Conservation (phyloP, 2,329 filamentous ascomycete genomes). For the Huntiella decipiens region DNA sequence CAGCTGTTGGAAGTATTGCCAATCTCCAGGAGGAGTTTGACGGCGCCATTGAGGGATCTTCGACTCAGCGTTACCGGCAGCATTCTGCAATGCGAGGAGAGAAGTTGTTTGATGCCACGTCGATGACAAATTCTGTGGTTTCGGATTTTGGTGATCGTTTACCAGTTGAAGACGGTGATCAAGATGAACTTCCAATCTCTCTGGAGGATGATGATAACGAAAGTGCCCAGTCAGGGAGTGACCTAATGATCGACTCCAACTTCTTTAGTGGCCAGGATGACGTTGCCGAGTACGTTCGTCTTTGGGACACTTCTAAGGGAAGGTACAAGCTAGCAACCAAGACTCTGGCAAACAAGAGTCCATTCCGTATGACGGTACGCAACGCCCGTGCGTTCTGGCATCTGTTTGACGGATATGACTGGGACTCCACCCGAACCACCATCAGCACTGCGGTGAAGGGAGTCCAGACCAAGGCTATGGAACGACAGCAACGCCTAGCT, state of each 20-base stretch:
- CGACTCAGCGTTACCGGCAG: background rate
- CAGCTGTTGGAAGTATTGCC: slow-evolving; percentile 13
- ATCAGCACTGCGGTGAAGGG: slow-evolving; percentile 79
- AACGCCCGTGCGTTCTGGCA: slow-evolving; percentile 96
- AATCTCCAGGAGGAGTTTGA: slow-evolving; percentile 14
- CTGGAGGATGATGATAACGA: background rate
- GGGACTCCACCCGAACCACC: slow-evolving; percentile 67
- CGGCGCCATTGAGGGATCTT: background rate
- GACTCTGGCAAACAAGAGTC: slow-evolving; percentile 42
- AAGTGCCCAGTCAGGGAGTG: slow-evolving; percentile 28
- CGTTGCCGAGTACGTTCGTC: slow-evolving; percentile 47
- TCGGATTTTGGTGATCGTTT: background rate
- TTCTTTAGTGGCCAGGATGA: slow-evolving; percentile 50
- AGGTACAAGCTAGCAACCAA: slow-evolving; percentile 50
- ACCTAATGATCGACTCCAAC: slow-evolving; percentile 57
- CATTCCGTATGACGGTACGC: slow-evolving; percentile 58
- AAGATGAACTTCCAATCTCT: no score
- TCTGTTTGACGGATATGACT: slow-evolving; percentile 93
- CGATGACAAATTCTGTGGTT: slow-evolving; percentile 10
- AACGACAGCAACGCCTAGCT: slow-evolving; percentile 17
- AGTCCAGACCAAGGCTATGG: slow-evolving; percentile 64
- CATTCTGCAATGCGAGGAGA: slow-evolving; percentile 16
- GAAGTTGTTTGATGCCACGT: slow-evolving; percentile 29
- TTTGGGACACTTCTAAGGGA: slow-evolving; percentile 64
- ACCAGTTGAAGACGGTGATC: no score